Percentiles rank a stretch among this genome's conserved stretches.
Conservation (phyloP, 2,329 filamentous ascomycete species). For the Polytolypa hystricis region DNA sequence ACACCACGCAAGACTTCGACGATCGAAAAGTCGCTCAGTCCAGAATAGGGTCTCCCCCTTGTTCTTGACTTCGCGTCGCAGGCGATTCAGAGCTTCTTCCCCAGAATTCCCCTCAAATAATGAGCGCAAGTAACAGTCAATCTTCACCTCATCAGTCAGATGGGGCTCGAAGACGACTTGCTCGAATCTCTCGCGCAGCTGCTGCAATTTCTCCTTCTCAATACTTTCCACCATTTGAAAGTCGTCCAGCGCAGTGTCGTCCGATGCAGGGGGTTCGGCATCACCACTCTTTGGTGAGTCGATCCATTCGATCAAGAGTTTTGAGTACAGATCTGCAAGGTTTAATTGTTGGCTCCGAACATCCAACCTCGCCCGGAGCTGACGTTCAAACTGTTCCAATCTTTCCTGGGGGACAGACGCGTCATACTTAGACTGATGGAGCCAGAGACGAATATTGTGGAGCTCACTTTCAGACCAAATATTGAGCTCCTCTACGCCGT, state of each 20-base stretch:
- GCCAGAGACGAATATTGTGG: slow-evolving; percentile 24
- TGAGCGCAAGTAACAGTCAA: slow-evolving; percentile 21
- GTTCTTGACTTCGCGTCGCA: slow-evolving; percentile 19
- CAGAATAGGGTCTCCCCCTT: slow-evolving; percentile 13
- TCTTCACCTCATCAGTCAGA: slow-evolving; percentile 22
- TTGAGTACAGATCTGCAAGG: slow-evolving; percentile 26
- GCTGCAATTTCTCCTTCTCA: slow-evolving; percentile 27
- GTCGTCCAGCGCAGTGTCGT: slow-evolving; percentile 14
- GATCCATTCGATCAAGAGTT: slow-evolving; percentile 32
- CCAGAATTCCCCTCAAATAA: slow-evolving; percentile 23
- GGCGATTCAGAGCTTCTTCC: slow-evolving; percentile 11
- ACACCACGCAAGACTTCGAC: slow-evolving; percentile 20
- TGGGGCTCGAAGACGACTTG: slow-evolving; percentile 28
- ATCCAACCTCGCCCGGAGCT: slow-evolving; percentile 24
- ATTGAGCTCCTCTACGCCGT: slow-evolving; percentile 11
- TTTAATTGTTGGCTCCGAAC: slow-evolving; percentile 26
- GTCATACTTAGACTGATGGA: slow-evolving; percentile 29
- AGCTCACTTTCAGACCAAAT: slow-evolving; percentile 10
- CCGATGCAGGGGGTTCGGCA: slow-evolving; percentile 9
- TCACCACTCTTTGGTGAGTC: slow-evolving; percentile 10
- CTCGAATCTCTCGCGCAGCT: slow-evolving; percentile 31
- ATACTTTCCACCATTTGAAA: slow-evolving; percentile 23
- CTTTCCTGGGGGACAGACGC: slow-evolving; percentile 24
- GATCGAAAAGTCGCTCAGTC: slow-evolving; percentile 21
- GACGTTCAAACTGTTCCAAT: slow-evolving; percentile 21